A percentile compares a stretch with the other conserved stretches of the same genome.
Evolutionary conservation across 2,329 filamentous ascomycete genomes (phyloP).

Genomic region (Paraconiothyrium sp.): DNA sequence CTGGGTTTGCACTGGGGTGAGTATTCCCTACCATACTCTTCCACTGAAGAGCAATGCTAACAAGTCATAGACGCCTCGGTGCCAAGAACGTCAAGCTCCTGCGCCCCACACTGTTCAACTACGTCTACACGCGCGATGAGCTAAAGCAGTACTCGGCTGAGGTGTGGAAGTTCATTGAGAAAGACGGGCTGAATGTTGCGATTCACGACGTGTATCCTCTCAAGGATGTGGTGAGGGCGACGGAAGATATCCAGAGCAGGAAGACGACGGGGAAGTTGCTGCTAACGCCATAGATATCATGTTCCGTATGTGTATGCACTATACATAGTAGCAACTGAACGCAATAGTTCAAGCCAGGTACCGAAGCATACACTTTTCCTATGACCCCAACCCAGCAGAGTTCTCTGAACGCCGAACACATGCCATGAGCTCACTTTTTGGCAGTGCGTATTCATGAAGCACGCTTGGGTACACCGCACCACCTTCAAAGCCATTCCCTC

Average conservation of each 20-base stretch:
- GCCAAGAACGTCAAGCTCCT: slow-evolving; percentile 81
- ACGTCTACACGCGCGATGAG: slow-evolving; percentile 68
- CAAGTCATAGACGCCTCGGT: slow-evolving; percentile 59
- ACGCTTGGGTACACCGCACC: too few relatives aligned
- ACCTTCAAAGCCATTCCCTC: background rate
- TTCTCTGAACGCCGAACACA: too few relatives aligned
- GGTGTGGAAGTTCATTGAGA: slow-evolving; percentile 75
- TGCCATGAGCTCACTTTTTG: too few relatives aligned
- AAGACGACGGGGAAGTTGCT: slow-evolving; percentile 87
- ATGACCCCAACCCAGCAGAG: too few relatives aligned
- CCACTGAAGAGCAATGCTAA: background rate
- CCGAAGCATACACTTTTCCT: too few relatives aligned
- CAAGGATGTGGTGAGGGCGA: slow-evolving; percentile 75
- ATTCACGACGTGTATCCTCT: slow-evolving; percentile 83
- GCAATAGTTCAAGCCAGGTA: background rate
- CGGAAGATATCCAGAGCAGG: slow-evolving; percentile 78
- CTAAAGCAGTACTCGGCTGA: slow-evolving; percentile 75
- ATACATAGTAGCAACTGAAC: too few relatives aligned
- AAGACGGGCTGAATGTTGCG: slow-evolving; percentile 74
- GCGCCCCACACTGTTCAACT: slow-evolving; percentile 77
- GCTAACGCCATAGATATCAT: slow-evolving; percentile 66
- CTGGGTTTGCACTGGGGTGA: slow-evolving; percentile 70
- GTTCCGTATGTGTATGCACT: too few relatives aligned
- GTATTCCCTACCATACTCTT: slow-evolving; percentile 44
- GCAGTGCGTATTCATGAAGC: too few relatives aligned